Base-by-base conservation (phyloP, 164 flowering plant genomes). In the Nymphaea thermarum region DNA sequence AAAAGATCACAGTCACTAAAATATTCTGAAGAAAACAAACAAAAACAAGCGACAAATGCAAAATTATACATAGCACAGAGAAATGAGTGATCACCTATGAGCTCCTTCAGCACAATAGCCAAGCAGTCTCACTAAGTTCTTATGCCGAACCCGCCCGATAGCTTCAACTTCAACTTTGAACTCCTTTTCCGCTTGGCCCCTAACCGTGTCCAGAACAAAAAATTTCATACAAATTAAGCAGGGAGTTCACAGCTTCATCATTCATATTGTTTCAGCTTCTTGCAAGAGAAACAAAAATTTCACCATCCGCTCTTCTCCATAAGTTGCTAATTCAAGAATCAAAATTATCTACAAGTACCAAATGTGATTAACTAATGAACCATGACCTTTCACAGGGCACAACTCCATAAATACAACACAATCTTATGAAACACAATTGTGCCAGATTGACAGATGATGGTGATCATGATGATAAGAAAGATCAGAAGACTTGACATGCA, bases 61-160 rank as follows among this genome's bases (percentile, higher is more conserved):
- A 47, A 7, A 47, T 2, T 47, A 45, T 45, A 25, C 36, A 25
- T 25, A 25, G 36, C 0, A 25, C 36, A 25, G 36, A 25, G 55
- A 47, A 47, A 47, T 47, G 55, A 47, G 7, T 47, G 55, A 71
- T 12, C 81, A 91, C 97, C 97, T 91, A 63, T 89, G 85, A 76
- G 91, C 93, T 77, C 97, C 97, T 83, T 91, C 97, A 64, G 83
- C 93, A 74, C 97, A 87, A 74, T 89, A 91, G 41, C 97, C 97
- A 60, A 91, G 87, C 75, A 91, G 73, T 77, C 97, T 84, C 75
- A 89, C 97, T 72, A 89, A 77, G 78, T 91, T 89, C 81, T 89
- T 89, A 67, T 91, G 97, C 68, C 96, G 78, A 61, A 89, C 97
- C 66, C 93, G 91, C 12, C 97, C 97, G 71, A 84, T 89, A 43